Conservation (phyloP, 805 yeast genomes). For the Sugiyamaella boreocaroliniensis region DNA sequence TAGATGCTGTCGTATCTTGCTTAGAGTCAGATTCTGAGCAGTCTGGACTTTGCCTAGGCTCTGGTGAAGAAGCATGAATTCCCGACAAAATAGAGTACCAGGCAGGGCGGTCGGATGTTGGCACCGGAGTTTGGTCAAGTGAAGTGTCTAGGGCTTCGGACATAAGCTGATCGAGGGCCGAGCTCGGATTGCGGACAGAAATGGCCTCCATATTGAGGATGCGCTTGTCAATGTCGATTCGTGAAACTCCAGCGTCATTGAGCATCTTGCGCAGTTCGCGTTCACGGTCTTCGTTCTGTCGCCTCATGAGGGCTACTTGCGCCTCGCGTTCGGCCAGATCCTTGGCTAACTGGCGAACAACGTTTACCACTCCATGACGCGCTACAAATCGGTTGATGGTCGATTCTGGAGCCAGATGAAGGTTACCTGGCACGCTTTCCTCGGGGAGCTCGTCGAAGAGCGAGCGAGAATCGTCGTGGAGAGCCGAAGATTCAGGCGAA, state of each 20-base stretch:
- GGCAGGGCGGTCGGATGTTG: not conserved
- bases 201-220: slow-evolving; percentile 18
- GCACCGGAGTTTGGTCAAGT: not conserved
- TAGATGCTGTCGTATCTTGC: no score
- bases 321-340: slow-evolving; percentile 45
- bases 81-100: not conserved
- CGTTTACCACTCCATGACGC: slow-evolving; percentile 31
- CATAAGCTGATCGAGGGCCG: slow-evolving; percentile 19
- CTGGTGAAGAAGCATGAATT: not conserved
- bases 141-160: slow-evolving; percentile 18
- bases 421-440: slow-evolving; percentile 31
- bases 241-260: slow-evolving; percentile 24
- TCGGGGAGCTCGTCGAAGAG: slow-evolving; percentile 20
- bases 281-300: slow-evolving; percentile 27
- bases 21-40: no score
- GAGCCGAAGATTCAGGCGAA: not conserved
- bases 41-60: not conserved
- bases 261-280: slow-evolving; percentile 26
- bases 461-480: slow-evolving; percentile 8
- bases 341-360: slow-evolving; percentile 42
- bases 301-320: slow-evolving; percentile 36
- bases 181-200: slow-evolving; percentile 17
- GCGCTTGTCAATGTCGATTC: slow-evolving; percentile 25
- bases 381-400: slow-evolving; percentile 30
- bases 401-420: slow-evolving; percentile 32